Evolutionary conservation across 78 protist species (phyloP).

Genomic region (Dictyostelium firmibasis): DNA sequence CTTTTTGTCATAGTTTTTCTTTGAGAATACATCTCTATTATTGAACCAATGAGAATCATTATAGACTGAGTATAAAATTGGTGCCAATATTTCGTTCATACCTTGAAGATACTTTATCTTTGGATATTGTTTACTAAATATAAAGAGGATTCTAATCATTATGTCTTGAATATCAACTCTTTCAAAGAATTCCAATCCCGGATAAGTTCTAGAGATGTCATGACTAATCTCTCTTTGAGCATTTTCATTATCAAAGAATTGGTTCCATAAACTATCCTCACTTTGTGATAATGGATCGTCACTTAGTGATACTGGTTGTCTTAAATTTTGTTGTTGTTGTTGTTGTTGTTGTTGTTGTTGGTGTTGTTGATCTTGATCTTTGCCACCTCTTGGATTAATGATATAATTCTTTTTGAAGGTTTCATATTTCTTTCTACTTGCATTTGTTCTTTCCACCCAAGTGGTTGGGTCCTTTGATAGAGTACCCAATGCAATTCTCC

Average conservation of each 20-base stretch:
- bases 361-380: background rate
- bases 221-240: constrained; percentile 78
- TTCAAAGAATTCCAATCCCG: constrained; percentile 81
- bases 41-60: constrained; percentile 73
- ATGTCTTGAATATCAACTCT: constrained; percentile 41
- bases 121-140: constrained; percentile 75
- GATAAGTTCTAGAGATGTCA: constrained; percentile 81
- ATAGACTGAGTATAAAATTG: constrained; percentile 37
- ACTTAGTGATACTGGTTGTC: background rate
- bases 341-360: background rate
- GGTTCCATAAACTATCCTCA: constrained; percentile 76
- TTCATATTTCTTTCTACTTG: constrained; percentile 37
- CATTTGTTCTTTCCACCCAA: constrained; percentile 55
- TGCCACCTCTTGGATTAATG: constrained; percentile 12
- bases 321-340: background rate
- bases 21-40: background rate
- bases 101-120: constrained; percentile 82
- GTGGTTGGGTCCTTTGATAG: background rate
- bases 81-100: constrained; percentile 89
- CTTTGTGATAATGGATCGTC: constrained; percentile 63
- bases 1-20: background rate
- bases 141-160: constrained; percentile 74
- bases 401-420: constrained; percentile 34
- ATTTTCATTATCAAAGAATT: constrained; percentile 73
- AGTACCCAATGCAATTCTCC: constrained; percentile 37